Evolutionary conservation across 768 basidiomycete genomes (phyloP), one percentile per base, ranked within the genome.

Genomic region (Leccinum ochraceum): DNA sequence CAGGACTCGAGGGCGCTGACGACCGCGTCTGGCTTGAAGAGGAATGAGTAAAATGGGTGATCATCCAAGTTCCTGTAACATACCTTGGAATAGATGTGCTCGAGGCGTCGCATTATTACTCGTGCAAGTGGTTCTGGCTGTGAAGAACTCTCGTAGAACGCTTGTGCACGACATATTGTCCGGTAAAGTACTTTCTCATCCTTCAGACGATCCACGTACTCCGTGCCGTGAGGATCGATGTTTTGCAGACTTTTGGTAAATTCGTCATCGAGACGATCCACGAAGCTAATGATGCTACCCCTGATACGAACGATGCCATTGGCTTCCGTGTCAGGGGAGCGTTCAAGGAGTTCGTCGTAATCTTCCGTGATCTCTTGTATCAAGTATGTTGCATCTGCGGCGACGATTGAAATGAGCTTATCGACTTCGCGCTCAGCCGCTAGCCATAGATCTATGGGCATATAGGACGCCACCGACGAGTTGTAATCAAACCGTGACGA

Each of bases 81-180:
- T 61, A 95, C 95, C 88, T 99, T 98, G 42, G 92, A 95, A 76
- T 99, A 98, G 54, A 99, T 94, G 72, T 98, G 97, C 73, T 99
- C 97, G 61, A 99, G 77, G 48, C 97, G 86, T 66, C 97, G 86
- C 90, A 98, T 95, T 58, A 98, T 82, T 39, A 95, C 92, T 46
- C 96, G 85, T 42, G 88, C 87, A 48, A 94, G 82, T 22, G 91
- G 87, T 42, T 97, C 95, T 42, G 81, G 78, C 74, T 89, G 87
- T 28, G 81, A 78, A 17, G 86, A 89, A 67, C 83, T 84, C 79
- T 97, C 95, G 75, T 96, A 98, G 70, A 94, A 88, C 10, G 88
- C 85, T 75, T 98, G 94, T 0, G 95, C 90, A 54, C 92, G 90
- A 74, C 92, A 94, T 65, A 99, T 93, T 34, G 94, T 95, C 71